These are phyloP conservation scores for Dendrocalamus latiflorus DNA, from an alignment of 202 grass and related monocot species.

Conservation along the genomic window DNA sequence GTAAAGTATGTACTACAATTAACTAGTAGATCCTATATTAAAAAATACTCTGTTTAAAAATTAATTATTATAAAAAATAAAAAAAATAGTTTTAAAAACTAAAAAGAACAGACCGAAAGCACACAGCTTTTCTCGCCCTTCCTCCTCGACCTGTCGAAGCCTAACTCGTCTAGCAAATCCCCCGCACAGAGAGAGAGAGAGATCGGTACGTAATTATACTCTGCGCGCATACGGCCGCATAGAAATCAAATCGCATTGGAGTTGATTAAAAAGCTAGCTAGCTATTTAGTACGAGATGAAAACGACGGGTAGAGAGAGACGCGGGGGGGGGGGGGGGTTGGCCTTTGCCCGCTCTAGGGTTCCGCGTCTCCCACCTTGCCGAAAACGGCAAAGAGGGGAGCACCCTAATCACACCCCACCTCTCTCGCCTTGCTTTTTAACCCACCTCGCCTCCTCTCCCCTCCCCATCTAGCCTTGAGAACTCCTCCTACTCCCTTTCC, in stretches of 20 bases:
- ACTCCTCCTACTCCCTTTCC: background rate
- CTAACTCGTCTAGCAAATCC: background rate
- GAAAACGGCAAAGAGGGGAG: constrained; percentile 38
- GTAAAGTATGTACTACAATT: too few relatives aligned
- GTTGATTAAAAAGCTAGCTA: constrained; percentile 28
- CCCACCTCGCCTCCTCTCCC: background rate
- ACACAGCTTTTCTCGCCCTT: background rate
- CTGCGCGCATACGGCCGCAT: background rate
- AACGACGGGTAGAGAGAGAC: constrained; percentile 7
- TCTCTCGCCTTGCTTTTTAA: constrained; percentile 2
- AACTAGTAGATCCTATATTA: too few relatives aligned
- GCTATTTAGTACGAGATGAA: constrained; percentile 22
- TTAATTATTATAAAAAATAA: too few relatives aligned
- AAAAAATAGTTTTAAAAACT: too few relatives aligned
- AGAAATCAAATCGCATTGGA: background rate
- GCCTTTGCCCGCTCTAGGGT: constrained; percentile 42
- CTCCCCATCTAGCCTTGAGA: background rate
- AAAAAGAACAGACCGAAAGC: too few relatives aligned
- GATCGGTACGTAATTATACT: background rate
- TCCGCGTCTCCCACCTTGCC: constrained; percentile 49
- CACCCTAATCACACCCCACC: constrained; percentile 11
- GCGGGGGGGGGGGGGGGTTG: background rate
- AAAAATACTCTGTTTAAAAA: too few relatives aligned
- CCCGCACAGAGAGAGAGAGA: too few relatives aligned
- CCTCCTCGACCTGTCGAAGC: constrained; percentile 20